Evolutionary conservation across 164 flowering plant genomes (phyloP).

Genomic region (Nymphaea colorata): DNA sequence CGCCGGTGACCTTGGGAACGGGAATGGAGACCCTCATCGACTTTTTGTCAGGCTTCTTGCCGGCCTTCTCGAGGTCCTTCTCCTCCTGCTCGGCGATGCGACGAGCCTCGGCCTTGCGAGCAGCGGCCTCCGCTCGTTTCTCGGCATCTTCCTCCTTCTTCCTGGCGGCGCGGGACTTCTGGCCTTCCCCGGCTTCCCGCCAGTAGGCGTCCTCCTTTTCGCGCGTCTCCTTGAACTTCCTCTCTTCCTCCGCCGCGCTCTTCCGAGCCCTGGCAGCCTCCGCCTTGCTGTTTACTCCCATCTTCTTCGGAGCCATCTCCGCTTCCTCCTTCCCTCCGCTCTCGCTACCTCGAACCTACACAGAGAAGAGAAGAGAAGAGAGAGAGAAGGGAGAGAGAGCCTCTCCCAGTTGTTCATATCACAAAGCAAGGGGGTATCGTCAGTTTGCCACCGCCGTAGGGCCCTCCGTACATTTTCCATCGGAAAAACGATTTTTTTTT

Average conservation of each 20-base stretch:
- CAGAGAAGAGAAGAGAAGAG: not conserved
- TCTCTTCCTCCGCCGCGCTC: conserved; percentile 60
- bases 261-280: conserved; percentile 81
- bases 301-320: conserved; percentile 77
- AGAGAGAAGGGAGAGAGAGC: too few relatives aligned
- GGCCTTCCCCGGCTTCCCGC: conserved; percentile 74
- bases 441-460: too few relatives aligned
- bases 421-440: too few relatives aligned
- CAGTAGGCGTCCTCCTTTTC: conserved; percentile 87
- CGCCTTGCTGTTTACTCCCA: conserved; percentile 91
- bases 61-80: conserved; percentile 56
- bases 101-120: conserved; percentile 62
- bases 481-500: too few relatives aligned
- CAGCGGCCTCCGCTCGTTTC: conserved; percentile 77
- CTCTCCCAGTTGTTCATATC: too few relatives aligned
- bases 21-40: conserved; percentile 74
- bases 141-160: conserved; percentile 85
- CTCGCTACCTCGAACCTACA: conserved; percentile 1
- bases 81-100: conserved; percentile 79
- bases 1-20: conserved; percentile 91
- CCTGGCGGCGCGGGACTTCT: conserved; percentile 71
- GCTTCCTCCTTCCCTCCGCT: not conserved
- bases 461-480: too few relatives aligned
- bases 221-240: conserved; percentile 48
- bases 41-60: conserved; percentile 81